Evolutionary conservation across 305 asterid species (phyloP).

Genomic region (Fraxinus greggii): DNA sequence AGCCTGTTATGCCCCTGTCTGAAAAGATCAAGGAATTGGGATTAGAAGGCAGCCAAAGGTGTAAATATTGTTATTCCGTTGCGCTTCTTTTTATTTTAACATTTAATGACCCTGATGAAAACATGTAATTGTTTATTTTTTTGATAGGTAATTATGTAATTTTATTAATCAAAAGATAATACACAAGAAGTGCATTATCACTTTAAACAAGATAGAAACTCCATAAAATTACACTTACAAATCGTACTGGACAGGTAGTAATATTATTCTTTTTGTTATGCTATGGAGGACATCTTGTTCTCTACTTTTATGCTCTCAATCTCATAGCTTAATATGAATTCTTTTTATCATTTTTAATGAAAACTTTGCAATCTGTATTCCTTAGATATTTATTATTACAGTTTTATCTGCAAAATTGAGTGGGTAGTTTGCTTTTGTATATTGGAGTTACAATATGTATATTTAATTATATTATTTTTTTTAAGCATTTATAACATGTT

Average conservation of each 20-base stretch:
- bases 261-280: not conserved
- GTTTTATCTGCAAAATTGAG: not conserved
- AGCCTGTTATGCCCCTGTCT: constrained; percentile 93
- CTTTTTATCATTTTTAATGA: not conserved
- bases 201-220: too few relatives aligned
- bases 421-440: not conserved
- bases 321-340: not conserved
- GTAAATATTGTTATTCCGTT: constrained; percentile 22
- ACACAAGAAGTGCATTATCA: too few relatives aligned
- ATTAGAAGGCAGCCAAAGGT: constrained; percentile 87
- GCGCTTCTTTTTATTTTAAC: constrained; percentile 18
- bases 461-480: not conserved
- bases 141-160: too few relatives aligned
- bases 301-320: not conserved
- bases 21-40: constrained; percentile 97
- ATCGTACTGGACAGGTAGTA: not conserved
- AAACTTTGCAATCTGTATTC: not conserved
- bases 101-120: constrained; percentile 3
- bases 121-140: constrained; percentile 2
- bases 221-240: not conserved
- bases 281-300: not conserved
- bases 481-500: not conserved
- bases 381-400: not conserved
- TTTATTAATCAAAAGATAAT: too few relatives aligned
- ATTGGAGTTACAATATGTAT: constrained; percentile 2